phyloP scores from a whole-genome alignment of 768 basidiomycete genomes.

The Rickenella mellea region DNA sequence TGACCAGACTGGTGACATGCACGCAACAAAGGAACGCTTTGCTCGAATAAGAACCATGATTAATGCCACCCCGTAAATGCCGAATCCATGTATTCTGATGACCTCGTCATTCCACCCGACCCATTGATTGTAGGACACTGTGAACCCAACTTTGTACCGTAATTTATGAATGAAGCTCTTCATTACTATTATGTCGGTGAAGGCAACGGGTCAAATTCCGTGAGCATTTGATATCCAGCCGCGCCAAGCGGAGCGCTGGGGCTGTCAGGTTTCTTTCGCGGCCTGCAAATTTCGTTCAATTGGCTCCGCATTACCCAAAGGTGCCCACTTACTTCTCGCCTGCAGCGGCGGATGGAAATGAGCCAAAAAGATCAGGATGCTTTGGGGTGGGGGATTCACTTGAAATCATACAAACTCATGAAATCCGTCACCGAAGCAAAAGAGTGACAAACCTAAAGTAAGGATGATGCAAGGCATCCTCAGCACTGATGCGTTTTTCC shows the following conservation, averaged over 20 bases:
- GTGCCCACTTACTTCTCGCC: slow-evolving; percentile 72
- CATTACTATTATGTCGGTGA: no score
- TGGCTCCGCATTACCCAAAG: background rate
- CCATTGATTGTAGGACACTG: no score
- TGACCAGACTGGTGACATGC: slow-evolving; percentile 64
- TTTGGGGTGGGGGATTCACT: slow-evolving; percentile 95
- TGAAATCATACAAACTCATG: slow-evolving; percentile 1
- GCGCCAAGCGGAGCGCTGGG: slow-evolving; percentile 73
- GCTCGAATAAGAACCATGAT: slow-evolving; percentile 51
- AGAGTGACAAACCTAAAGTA: slow-evolving; percentile 70
- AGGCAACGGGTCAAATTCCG: slow-evolving; percentile 44
- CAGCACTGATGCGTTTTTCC: slow-evolving; percentile 73
- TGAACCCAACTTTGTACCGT: no score
- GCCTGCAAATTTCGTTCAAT: slow-evolving; percentile 31
- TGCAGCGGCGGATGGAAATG: slow-evolving; percentile 92
- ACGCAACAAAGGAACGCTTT: slow-evolving; percentile 53
- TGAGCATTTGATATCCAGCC: slow-evolving; percentile 56
- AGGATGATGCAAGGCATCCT: slow-evolving; percentile 82
- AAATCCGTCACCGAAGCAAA: slow-evolving; percentile 3
- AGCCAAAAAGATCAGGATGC: slow-evolving; percentile 90
- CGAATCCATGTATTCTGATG: no score
- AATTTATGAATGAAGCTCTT: no score
- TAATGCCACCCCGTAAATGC: background rate
- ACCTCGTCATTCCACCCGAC: no score
- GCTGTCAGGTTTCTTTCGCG: slow-evolving; percentile 68